Evolutionary conservation across 2,329 filamentous ascomycete species (phyloP), one percentile per base, ranked within the genome.

Genomic region (Trichophyton verrucosum): DNA sequence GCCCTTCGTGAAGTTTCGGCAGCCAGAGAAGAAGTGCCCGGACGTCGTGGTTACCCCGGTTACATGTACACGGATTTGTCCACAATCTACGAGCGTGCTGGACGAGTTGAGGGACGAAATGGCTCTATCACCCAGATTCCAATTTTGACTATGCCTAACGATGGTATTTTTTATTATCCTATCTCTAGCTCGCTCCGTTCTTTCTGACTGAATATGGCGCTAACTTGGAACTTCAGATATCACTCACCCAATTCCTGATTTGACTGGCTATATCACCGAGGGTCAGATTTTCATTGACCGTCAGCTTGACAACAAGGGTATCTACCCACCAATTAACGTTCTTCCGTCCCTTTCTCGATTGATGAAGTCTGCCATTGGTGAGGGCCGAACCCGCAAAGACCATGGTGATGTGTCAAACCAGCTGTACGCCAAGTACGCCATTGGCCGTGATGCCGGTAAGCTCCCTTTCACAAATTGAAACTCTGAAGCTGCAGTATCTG

Each of bases 51-150:
- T 83, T 99, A 94, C 81, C 94, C 94, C 60, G 94, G 94, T 89
- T 99, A 99, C 83, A 99, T 99, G 94, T 99, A 99, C 82, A 99
- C 94, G 68, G 95, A 99, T 85, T 88, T 99, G 86, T 96, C 94
- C 63, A 99, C 94, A 72, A 96, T 99, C 71, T 99, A 99, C 82
- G 94, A 99, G 79, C 91, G 94, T 80, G 94, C 94, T 68, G 94
- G 94, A 72, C 94, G 94, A 88, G 94, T 99, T 58, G 82, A 90
- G 71, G 95, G 95, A 69, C 89, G 95, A 69, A 96, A 97, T 71
- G 94, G 95, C 63, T 99, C 94, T 70, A 99, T 99, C 70, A 99
- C 95, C 20, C 94, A 99, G 79, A 96, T 99, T 70, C 94, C 94
- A 63, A 99, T 99, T 74, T 77, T 99, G 78, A 96, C 94, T 68